phyloP scores from a whole-genome alignment of 768 basidiomycete species.

The Podaxis pistillaris region DNA sequence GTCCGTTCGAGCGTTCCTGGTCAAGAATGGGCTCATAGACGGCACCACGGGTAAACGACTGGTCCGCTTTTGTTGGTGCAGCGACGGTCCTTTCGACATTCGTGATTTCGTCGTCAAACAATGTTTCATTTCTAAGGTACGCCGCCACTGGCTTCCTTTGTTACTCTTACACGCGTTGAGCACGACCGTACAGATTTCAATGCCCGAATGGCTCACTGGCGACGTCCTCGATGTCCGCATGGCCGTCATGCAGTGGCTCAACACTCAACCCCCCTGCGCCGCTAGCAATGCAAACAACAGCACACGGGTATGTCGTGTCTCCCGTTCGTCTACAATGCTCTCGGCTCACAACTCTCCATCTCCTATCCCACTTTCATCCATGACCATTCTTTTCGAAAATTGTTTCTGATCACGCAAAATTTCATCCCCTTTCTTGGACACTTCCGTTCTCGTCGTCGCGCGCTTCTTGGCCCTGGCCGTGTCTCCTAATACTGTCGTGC shows the following conservation, averaged over 20 bases:
- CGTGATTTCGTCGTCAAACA: slow-evolving; percentile 88
- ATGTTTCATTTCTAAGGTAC: slow-evolving; percentile 80
- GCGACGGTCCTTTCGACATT: slow-evolving; percentile 81
- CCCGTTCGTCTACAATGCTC: not conserved
- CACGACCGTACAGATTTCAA: slow-evolving; percentile 42
- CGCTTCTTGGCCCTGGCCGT: not conserved
- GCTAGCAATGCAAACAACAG: not conserved
- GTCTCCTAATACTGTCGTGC: slow-evolving; percentile 10
- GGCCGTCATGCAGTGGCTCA: slow-evolving; percentile 50
- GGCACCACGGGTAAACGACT: slow-evolving; percentile 51
- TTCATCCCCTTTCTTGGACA: not conserved
- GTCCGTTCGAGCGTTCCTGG: slow-evolving; percentile 64
- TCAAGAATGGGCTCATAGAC: slow-evolving; percentile 69
- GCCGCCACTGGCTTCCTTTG: slow-evolving; percentile 19
- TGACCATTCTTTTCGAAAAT: slow-evolving; percentile 3
- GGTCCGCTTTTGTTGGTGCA: slow-evolving; percentile 76
- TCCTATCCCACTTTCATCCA: not conserved
- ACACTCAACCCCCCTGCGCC: slow-evolving; percentile 22
- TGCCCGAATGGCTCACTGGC: slow-evolving; percentile 73
- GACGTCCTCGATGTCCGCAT: slow-evolving; percentile 76
- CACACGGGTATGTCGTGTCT: slow-evolving; percentile 20
- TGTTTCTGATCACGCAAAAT: slow-evolving; percentile 10
- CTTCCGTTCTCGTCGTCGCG: slow-evolving; percentile 2
- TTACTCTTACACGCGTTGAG: slow-evolving; percentile 6
- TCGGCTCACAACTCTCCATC: not conserved